Evolutionary conservation across 202 grass and related monocot species (phyloP), one percentile per base, ranked within the genome.

Genomic region (Setaria italica): DNA sequence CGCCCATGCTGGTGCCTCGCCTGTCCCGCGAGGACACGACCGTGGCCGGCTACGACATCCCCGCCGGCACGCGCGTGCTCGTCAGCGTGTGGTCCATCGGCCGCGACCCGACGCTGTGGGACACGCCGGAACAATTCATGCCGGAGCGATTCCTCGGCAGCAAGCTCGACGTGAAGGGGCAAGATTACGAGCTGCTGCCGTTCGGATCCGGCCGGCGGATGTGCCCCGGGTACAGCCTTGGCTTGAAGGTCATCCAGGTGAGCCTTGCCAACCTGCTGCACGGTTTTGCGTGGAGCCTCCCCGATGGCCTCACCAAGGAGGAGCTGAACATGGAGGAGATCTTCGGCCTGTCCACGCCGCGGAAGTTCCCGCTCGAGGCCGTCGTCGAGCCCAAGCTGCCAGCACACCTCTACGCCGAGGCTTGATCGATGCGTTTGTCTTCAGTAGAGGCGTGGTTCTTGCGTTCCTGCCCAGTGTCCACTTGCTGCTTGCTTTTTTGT

Each of bases 261-360:
- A 95, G 89, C 90, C 79, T 97, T 0, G 90, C 95, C 0, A 97
- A 97, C 67, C 51, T 97, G 19, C 70, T 97, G 51, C 95, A 97
- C 32, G 92, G 95, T 1, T 97, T 93, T 43, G 3, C 2, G 0
- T 97, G 95, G 95, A 82, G 65, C 42, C 89, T 97, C 19, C 95
- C 95, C 1, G 35, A 83, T 0, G 92, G 89, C 2, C 16, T 84
- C 69, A 85, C 85, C 16, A 69, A 5, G 55, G 85, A 88, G 74
- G 79, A 97, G 46, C 77, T 97, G 35, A 95, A 53, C 73, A 91
- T 97, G 95, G 95, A 97, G 82, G 95, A 97, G 90, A 93, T 92
- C 41, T 97, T 95, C 2, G 95, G 92, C 0, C 7, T 97, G 37
- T 95, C 95, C 16, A 95, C 87, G 1, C 92, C 90, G 0, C 85